phyloP scores from a whole-genome alignment of 2,329 filamentous ascomycete species.

The Aaosphaeria arxii region DNA sequence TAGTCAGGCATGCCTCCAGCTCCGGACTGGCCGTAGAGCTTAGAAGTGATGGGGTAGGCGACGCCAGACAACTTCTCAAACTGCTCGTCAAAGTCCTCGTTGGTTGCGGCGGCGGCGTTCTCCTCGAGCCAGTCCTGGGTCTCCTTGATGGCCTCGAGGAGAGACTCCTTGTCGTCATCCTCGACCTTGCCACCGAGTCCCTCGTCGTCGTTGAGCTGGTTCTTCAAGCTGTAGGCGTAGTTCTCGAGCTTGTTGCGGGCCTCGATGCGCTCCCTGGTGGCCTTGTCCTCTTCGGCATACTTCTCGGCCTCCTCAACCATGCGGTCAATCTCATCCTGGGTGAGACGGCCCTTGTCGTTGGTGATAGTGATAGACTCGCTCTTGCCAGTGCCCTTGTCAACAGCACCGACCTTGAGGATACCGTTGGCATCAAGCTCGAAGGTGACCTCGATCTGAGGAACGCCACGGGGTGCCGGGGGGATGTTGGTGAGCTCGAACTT shows the following conservation, averaged over 20 bases:
- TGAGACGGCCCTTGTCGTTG: conserved; percentile 98
- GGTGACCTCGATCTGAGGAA: conserved; percentile 96
- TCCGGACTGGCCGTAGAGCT: conserved; percentile 73
- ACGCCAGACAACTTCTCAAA: conserved; percentile 98
- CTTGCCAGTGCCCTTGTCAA: conserved; percentile 98
- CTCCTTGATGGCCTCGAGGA: conserved; percentile 96
- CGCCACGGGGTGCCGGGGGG: conserved; percentile 80
- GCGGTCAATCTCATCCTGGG: conserved; percentile 95
- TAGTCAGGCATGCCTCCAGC: conserved; percentile 38
- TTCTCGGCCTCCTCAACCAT: conserved; percentile 99
- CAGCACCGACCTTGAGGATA: conserved; percentile 93
- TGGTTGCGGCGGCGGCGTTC: conserved; percentile 78
- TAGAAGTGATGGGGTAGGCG: conserved; percentile 98
- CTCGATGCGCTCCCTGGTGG: conserved; percentile 94
- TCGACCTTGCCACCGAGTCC: conserved; percentile 98
- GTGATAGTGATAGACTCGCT: conserved; percentile 96
- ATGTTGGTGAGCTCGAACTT: conserved; percentile 5
- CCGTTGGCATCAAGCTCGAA: conserved; percentile 98
- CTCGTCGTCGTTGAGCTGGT: conserved; percentile 96
- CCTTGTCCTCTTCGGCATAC: conserved; percentile 99
- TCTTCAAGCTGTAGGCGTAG: conserved; percentile 98
- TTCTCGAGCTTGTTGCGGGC: conserved; percentile 96
- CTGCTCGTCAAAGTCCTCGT: conserved; percentile 98
- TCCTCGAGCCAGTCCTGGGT: conserved; percentile 94
- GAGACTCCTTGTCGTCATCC: conserved; percentile 96